Evolutionary conservation across 169 alveolate species (phyloP).

Genomic region (Condylostoma magnum): DNA sequence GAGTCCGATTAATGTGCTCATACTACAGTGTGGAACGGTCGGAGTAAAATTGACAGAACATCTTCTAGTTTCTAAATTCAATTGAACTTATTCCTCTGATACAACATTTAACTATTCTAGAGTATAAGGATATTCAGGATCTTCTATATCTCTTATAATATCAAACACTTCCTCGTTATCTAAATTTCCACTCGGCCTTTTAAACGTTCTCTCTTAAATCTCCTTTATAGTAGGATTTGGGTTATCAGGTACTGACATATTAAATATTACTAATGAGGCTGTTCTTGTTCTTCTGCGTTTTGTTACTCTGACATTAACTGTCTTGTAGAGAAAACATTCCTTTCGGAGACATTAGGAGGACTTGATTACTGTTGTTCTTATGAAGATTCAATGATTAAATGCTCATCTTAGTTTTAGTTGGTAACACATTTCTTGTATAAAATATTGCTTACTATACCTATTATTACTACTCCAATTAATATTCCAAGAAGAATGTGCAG

Average conservation of each 20-base stretch:
- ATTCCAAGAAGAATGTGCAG: too few relatives aligned
- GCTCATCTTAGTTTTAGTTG: too few relatives aligned
- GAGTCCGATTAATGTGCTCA: constrained; percentile 96
- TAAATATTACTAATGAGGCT: too few relatives aligned
- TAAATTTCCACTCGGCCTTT: constrained; percentile 14
- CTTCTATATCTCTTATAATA: constrained; percentile 89
- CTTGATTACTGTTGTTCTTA: too few relatives aligned
- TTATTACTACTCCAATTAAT: too few relatives aligned
- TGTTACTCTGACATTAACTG: too few relatives aligned
- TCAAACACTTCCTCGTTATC: constrained; percentile 87
- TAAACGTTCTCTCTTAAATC: not conserved
- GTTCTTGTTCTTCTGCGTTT: too few relatives aligned
- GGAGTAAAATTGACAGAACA: constrained; percentile 93
- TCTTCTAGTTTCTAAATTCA: constrained; percentile 68
- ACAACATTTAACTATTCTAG: constrained; percentile 95
- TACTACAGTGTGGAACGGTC: constrained; percentile 96
- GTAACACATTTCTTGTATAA: too few relatives aligned
- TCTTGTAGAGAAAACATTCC: too few relatives aligned
- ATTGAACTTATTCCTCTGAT: constrained; percentile 78
- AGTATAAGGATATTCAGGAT: constrained; percentile 98
- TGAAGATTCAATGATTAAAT: too few relatives aligned
- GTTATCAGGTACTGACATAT: constrained; percentile 28
- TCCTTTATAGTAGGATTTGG: constrained; percentile 5
- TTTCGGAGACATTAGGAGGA: too few relatives aligned
- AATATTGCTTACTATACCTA: too few relatives aligned